Conservation (phyloP, 768 basidiomycete genomes). For the Lactarius psammicola region DNA sequence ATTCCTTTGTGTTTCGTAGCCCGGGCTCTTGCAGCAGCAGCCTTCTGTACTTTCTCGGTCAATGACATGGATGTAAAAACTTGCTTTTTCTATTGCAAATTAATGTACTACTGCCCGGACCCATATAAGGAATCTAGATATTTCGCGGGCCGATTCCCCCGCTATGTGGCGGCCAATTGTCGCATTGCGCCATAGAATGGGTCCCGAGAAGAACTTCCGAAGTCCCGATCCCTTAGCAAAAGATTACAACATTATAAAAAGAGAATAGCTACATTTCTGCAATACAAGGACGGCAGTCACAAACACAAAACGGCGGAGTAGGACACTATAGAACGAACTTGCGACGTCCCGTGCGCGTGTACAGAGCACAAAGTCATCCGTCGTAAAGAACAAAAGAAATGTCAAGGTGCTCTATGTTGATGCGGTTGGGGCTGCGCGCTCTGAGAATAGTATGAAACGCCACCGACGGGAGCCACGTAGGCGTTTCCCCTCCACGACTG, state of each 20-base stretch:
- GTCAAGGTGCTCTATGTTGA: constrained; percentile 28
- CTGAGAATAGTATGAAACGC: constrained; percentile 18
- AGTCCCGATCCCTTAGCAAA: not conserved
- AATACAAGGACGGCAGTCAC: constrained; percentile 1
- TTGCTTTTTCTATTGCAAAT: too few species aligned
- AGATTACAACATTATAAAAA: constrained; percentile 16
- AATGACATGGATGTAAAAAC: too few species aligned
- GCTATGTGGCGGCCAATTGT: too few species aligned
- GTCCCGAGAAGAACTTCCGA: too few species aligned
- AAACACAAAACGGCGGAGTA: not conserved
- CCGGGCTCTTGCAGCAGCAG: too few species aligned
- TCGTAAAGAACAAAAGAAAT: not conserved
- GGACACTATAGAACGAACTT: not conserved
- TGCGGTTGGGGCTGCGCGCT: constrained; percentile 5
- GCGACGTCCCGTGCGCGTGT: not conserved
- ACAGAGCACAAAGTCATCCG: not conserved
- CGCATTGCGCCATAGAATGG: too few species aligned
- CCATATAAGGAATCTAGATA: too few species aligned
- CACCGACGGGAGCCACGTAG: constrained; percentile 10
- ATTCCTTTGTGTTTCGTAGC: too few species aligned
- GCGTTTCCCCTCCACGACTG: constrained; percentile 17
- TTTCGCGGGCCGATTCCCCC: too few species aligned
- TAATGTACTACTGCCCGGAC: too few species aligned
- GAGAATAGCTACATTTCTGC: constrained; percentile 15
- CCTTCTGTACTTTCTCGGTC: too few species aligned